A percentile compares a stretch with the other conserved stretches of the same genome.
phyloP scores from a whole-genome alignment of 495 filamentous ascomycete species.

The Amphirosellinia nigrospora region DNA sequence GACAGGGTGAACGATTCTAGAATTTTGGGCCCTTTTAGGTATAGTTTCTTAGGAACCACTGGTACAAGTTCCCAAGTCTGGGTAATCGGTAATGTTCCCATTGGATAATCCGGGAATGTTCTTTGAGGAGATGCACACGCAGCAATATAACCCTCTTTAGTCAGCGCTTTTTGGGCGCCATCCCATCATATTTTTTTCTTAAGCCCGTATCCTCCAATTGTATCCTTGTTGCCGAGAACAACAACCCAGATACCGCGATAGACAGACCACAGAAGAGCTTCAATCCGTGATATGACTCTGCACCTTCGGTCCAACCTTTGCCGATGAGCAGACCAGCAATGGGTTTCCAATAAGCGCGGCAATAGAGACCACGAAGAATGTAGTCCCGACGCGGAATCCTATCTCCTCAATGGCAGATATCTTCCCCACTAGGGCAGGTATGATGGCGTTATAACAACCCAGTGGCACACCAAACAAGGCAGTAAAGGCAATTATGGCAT shows the following conservation, averaged over 20 bases:
- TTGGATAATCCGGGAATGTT: too few relatives aligned
- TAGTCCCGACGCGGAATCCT: conserved; percentile 2
- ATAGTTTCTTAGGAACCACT: too few relatives aligned
- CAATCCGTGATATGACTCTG: conserved; percentile 11
- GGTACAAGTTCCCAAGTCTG: too few relatives aligned
- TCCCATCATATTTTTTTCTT: background rate
- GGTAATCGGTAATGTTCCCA: too few relatives aligned
- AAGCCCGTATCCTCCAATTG: background rate
- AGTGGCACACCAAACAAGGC: conserved; percentile 44
- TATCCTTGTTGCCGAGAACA: background rate
- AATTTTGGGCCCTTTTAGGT: too few relatives aligned
- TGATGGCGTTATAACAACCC: background rate
- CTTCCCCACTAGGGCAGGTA: conserved; percentile 6
- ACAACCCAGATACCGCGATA: background rate
- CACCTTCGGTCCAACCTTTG: background rate
- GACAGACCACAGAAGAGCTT: conserved; percentile 10
- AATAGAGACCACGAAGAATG: conserved; percentile 7
- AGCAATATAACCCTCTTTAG: too few relatives aligned
- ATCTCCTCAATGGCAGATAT: conserved; percentile 13
- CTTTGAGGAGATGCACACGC: too few relatives aligned
- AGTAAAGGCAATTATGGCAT: conserved; percentile 41
- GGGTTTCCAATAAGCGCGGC: background rate
- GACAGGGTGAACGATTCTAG: too few relatives aligned
- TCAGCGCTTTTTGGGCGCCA: too few relatives aligned
- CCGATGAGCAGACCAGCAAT: conserved; percentile 9